Evolutionary conservation across 768 basidiomycete genomes (phyloP), one percentile per base, ranked within the genome.

Genomic region (Trametes punicea): DNA sequence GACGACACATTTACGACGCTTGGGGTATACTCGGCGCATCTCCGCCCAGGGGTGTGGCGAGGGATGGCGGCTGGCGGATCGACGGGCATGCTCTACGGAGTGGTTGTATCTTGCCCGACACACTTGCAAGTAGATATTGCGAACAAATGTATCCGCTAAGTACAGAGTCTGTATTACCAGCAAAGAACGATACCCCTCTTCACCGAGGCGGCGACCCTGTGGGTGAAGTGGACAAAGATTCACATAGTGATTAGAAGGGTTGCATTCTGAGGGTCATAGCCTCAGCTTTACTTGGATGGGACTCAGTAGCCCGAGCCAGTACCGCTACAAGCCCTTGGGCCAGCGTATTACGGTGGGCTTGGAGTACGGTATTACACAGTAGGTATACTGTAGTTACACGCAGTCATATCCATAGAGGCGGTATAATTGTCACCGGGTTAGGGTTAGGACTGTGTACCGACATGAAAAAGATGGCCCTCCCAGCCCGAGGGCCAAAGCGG

Each of bases 401-500:
- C n/a, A n/a, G n/a, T n/a, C n/a, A n/a, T n/a, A n/a, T n/a, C n/a
- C n/a, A n/a, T n/a, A n/a, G n/a, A n/a, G n/a, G n/a, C n/a, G n/a
- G n/a, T n/a, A n/a, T n/a, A n/a, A n/a, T n/a, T 15, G 6, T 18
- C 6, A 16, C 18, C 50, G 55, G 55, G 49, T 51, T 57, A 57
- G 56, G 56, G 56, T 57, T 57, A 57, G 56, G 25, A 38, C 40
- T 23, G 30, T 25, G 10, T 20, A 51, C 21, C 42, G 31, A 26
- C 52, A 42, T 50, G 39, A 46, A 54, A 51, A 56, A n/a, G n/a
- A 56, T 33, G 55, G 60, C 60, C 60, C 51, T 51, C 60, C 55
- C 60, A 61, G 60, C 60, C 60, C 60, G 60, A 61, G 60, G 60
- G 60, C 60, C 60, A 46, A 54, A 61, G 51, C 55, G 51, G 60